Percentiles rank a stretch among this genome's conserved stretches.
Evolutionary conservation across 2,329 filamentous ascomycete species (phyloP).

Genomic region (Immersiporthe knoxdaviesiana): DNA sequence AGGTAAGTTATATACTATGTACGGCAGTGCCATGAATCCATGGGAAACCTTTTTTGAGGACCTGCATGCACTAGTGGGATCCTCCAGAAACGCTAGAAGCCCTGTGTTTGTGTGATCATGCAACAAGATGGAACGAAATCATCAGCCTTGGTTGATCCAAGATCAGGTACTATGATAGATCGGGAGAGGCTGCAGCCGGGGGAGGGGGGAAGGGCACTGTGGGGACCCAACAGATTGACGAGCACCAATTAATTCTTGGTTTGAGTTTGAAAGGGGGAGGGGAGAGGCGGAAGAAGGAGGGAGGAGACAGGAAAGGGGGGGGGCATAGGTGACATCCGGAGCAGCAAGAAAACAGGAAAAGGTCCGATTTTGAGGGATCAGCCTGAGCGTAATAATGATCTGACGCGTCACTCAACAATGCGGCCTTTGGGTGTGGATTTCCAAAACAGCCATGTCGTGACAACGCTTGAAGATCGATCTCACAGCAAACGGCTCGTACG

Average conservation of each 20-base stretch:
- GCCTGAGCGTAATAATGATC: background rate
- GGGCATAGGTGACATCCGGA: background rate
- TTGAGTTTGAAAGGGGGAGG: background rate
- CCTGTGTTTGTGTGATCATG: background rate
- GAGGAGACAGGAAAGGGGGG: too few species aligned
- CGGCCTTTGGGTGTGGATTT: too few species aligned
- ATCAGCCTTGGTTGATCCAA: too few species aligned
- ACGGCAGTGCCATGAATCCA: background rate
- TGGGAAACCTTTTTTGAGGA: background rate
- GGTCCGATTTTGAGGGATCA: background rate
- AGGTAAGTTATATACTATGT: background rate
- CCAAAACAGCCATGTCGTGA: slow-evolving; percentile 2
- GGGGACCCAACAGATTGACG: background rate
- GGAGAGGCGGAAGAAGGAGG: background rate
- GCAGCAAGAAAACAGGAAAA: background rate
- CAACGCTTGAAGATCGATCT: background rate
- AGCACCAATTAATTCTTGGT: background rate
- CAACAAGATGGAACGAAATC: background rate
- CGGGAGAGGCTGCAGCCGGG: background rate
- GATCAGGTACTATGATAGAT: background rate
- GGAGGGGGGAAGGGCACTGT: background rate
- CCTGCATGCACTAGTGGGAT: background rate
- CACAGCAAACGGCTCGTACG: background rate
- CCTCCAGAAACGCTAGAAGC: slow-evolving; percentile 25
- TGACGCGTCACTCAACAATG: background rate